These are phyloP conservation scores for Hypoxylon sp. DNA, from an alignment of 2,329 filamentous ascomycete species.

Conservation along the genomic window DNA sequence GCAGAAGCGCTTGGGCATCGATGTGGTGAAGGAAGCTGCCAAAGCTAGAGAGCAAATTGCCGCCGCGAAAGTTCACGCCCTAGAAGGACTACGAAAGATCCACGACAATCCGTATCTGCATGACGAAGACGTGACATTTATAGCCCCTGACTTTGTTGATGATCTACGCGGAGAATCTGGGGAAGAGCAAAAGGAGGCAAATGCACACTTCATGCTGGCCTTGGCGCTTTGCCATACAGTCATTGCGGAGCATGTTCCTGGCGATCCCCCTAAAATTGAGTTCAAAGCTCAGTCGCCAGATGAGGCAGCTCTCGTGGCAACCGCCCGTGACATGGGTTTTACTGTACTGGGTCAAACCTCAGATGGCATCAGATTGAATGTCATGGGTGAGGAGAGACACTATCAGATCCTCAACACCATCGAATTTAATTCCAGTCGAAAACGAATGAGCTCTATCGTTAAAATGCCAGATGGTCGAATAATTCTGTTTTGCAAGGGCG, in stretches of 20 bases:
- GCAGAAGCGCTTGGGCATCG: constrained; percentile 90
- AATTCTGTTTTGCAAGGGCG: constrained; percentile 95
- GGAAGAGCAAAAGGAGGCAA: constrained; percentile 80
- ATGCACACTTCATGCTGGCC: constrained; percentile 92
- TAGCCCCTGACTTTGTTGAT: constrained; percentile 89
- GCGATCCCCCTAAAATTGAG: constrained; percentile 90
- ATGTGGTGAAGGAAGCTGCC: constrained; percentile 85
- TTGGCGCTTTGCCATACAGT: constrained; percentile 97
- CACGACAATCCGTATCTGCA: constrained; percentile 93
- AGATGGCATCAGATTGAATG: constrained; percentile 87
- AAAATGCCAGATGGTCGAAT: constrained; percentile 94
- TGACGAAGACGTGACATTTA: constrained; percentile 91
- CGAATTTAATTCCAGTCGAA: constrained; percentile 96
- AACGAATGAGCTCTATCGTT: constrained; percentile 98
- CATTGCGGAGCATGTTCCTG: constrained; percentile 89
- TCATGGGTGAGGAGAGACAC: constrained; percentile 86
- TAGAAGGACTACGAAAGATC: constrained; percentile 79
- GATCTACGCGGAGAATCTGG: constrained; percentile 86
- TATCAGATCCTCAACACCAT: constrained; percentile 94
- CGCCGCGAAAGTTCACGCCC: constrained; percentile 79
- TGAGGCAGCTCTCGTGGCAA: constrained; percentile 93
- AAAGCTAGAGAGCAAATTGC: constrained; percentile 84
- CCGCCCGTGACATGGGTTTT: constrained; percentile 94
- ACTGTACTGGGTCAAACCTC: constrained; percentile 86
- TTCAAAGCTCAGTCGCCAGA: constrained; percentile 99